Evolutionary conservation across 2,329 filamentous ascomycete genomes (phyloP), one percentile per base, ranked within the genome.

Genomic region (Fusarium buxicola): DNA sequence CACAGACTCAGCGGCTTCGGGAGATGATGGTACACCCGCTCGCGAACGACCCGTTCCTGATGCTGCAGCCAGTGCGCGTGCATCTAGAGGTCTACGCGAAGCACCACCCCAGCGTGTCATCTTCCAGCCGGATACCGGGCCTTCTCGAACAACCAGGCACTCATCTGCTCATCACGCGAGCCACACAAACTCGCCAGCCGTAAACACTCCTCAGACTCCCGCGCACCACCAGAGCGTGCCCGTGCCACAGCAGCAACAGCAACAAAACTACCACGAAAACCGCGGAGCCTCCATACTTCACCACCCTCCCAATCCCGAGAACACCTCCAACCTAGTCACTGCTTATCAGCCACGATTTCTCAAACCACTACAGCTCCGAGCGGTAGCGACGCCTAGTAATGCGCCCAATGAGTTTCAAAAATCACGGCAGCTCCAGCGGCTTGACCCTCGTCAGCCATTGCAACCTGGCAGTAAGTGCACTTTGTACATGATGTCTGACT

Each of bases 21-120:
- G 83, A 13, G 84, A 87, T 63, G 86, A 88, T 58, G 84, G 82
- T 16, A 87, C 86, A 15, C 85, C 86, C 8, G 77, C 77, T 18
- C 82, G 85, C 58, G 85, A 86, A 53, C 77, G 79, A n/a, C 78
- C 76, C 5, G 79, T 79, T 3, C 78, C 80, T 52, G 84, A 86
- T 46, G 78, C 81, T 12, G 80, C 82, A 21, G 85, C 85, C 5
- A 83, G 81, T 38, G 81, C 82, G 32, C 80, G 87, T 59, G 85
- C 85, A 15, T 88, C 86, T 3, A 80, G 88, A 60, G 89, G 88
- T 32, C 80, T 94, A 46, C 85, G 92, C 64, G 91, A 95, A 74
- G 91, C 92, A n/a, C 92, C 92, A 25, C 89, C 92, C 1, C 92
- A 94, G 72, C 84, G 92, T 62, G 88, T 94, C 48, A 88, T 95